Conservation (phyloP, 2,329 filamentous ascomycete genomes). For the Trichophyton verrucosum region DNA sequence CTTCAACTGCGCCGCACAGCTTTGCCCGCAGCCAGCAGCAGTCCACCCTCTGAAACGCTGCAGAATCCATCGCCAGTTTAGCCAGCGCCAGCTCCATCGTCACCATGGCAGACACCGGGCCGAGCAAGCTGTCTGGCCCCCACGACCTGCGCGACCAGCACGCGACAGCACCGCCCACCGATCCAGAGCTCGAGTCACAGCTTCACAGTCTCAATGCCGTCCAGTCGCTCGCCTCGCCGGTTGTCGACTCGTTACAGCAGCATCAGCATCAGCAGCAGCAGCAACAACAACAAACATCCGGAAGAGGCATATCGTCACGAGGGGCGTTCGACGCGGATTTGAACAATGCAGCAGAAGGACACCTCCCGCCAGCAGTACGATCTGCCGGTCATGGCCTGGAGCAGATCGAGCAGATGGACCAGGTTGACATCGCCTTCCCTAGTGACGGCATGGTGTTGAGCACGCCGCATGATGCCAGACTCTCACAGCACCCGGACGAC, state of each 20-base stretch:
- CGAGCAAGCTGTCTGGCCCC: neutral
- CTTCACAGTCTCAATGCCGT: neutral
- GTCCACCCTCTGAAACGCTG: neutral
- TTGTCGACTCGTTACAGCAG: neutral
- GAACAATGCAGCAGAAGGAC: neutral
- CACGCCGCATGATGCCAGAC: neutral
- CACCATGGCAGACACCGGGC: neutral
- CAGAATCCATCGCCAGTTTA: conserved; percentile 6
- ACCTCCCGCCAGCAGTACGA: neutral
- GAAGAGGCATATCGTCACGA: neutral
- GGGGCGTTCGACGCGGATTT: neutral
- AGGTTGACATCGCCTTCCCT: neutral
- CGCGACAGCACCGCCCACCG: neutral
- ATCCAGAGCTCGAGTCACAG: conserved; percentile 4
- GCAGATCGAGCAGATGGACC: neutral
- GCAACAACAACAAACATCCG: neutral
- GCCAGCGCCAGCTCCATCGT: neutral
- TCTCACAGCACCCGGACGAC: neutral
- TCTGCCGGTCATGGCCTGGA: neutral
- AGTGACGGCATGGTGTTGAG: neutral
- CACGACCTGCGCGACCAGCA: neutral
- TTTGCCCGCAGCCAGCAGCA: neutral
- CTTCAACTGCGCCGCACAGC: conserved; percentile 6
- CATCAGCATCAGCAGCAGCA: neutral
- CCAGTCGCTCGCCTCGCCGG: neutral